These are phyloP conservation scores for Pelargonium citronellum DNA, from an alignment of 441 rosid species.

Conservation along the genomic window DNA sequence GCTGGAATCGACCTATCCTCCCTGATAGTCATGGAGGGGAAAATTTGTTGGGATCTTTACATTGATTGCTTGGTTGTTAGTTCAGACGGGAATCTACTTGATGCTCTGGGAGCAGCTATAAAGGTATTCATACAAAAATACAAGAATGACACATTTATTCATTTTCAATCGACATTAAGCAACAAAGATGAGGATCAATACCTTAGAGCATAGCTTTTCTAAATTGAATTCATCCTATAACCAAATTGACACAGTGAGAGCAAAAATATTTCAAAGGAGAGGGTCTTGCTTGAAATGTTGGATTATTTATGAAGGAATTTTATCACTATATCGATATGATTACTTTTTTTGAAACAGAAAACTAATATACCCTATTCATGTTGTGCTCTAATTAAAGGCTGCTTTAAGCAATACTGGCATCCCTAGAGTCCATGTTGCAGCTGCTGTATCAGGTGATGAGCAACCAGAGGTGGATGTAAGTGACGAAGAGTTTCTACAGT, in stretches of 20 bases:
- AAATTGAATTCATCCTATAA: too few relatives aligned
- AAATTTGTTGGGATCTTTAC: constrained; percentile 86
- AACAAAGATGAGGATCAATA: background rate
- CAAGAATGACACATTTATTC: background rate
- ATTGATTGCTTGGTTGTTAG: constrained; percentile 77
- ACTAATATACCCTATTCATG: constrained; percentile 3
- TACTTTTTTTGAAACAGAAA: background rate
- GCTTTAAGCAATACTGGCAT: constrained; percentile 83
- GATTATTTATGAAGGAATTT: background rate
- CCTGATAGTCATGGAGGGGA: constrained; percentile 65
- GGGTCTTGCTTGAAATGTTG: background rate
- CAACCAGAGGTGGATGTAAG: constrained; percentile 83
- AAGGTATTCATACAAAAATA: constrained; percentile 39
- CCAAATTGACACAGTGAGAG: too few relatives aligned
- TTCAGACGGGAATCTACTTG: constrained; percentile 78
- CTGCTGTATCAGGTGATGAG: constrained; percentile 46
- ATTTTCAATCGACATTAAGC: background rate
- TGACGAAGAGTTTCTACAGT: constrained; percentile 80
- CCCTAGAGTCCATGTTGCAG: constrained; percentile 61
- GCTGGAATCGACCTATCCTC: constrained; percentile 74
- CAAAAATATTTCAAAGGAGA: too few relatives aligned
- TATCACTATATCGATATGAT: background rate
- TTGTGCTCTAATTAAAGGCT: constrained; percentile 41
- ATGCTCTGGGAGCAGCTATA: constrained; percentile 76
- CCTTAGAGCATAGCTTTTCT: too few relatives aligned